Evolutionary conservation across 768 basidiomycete genomes (phyloP), one percentile per base, ranked within the genome.

Genomic region (Tricholoma bakamatsutake): DNA sequence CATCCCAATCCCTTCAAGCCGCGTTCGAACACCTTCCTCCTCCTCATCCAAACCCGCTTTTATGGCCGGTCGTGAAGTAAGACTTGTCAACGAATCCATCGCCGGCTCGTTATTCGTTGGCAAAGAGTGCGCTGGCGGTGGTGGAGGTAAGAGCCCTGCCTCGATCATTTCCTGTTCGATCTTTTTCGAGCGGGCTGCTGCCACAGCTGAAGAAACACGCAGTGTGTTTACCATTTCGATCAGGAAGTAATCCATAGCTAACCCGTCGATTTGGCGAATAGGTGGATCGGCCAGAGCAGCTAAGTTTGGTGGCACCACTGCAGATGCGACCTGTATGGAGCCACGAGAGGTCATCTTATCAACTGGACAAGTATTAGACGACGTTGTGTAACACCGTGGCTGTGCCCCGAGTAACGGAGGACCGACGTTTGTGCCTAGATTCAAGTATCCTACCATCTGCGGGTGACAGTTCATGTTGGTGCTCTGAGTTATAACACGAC

Each of bases 161-260:
- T 88, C 85, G 24, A 83, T 73, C 87, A 91, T 90, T 59, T 91
- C 85, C 46, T 82, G 78, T 67, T 93, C 90, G 57, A 86, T 75
- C 64, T 81, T 80, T 69, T 84, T 84, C 17, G 80, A 69, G 30
- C 89, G 80, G 33, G 81, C 76, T 2, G 80, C 77, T 15, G 93
- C 92, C 28, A 90, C 82, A 17, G 79, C 79, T 4, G 93, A 78
- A 2, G 93, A 94, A 33, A 77, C 79, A 27, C 84, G 82, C 31
- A 98, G 77, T 0, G 88, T 82, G 62, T 82, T 77, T 57, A 92
- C 85, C 53, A 87, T 76, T 67, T 90, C 87, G 55, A 93, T 91
- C 55, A 93, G 73, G 64, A 98, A 85, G 71, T 93, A 95, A 63
- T 93, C 90, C 82, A 90, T 85, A 3, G 76, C 83, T 7, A 84